Evolutionary conservation across 306 rosid genomes (phyloP).

Genomic region (Hippophae tibetana): DNA sequence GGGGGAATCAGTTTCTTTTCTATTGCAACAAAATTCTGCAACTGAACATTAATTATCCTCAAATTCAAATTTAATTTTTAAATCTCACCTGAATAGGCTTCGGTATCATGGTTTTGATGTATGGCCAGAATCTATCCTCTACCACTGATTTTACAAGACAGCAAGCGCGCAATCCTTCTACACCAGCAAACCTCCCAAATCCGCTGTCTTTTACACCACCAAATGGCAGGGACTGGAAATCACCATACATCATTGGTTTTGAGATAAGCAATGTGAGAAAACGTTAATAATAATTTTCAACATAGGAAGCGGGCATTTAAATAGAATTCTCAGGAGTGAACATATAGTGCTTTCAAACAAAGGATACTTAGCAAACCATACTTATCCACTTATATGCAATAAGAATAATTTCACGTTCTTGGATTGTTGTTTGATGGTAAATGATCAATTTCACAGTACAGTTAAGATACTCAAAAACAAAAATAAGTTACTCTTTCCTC

Average conservation of each 20-base stretch:
- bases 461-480: background rate
- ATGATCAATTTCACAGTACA: background rate
- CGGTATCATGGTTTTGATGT: constrained; percentile 65
- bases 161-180: constrained; percentile 91
- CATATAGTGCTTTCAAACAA: no score
- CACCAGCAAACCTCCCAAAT: constrained; percentile 90
- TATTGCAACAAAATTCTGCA: background rate
- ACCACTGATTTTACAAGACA: constrained; percentile 90
- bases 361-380: no score
- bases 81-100: constrained; percentile 81
- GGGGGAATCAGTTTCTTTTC: constrained; percentile 5
- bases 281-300: background rate
- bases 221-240: constrained; percentile 84
- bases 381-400: background rate
- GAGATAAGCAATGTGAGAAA: constrained; percentile 4
- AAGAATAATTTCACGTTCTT: background rate
- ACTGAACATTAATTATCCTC: background rate
- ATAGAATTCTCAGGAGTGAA: no score
- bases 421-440: background rate
- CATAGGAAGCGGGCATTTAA: no score
- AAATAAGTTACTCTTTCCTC: background rate
- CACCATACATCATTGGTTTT: constrained; percentile 14
- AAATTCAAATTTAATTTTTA: constrained; percentile 5
- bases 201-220: constrained; percentile 95
- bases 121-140: constrained; percentile 96